phyloP scores from a whole-genome alignment of 345 rosid genomes.

The Diplotaxis tenuifolia region DNA sequence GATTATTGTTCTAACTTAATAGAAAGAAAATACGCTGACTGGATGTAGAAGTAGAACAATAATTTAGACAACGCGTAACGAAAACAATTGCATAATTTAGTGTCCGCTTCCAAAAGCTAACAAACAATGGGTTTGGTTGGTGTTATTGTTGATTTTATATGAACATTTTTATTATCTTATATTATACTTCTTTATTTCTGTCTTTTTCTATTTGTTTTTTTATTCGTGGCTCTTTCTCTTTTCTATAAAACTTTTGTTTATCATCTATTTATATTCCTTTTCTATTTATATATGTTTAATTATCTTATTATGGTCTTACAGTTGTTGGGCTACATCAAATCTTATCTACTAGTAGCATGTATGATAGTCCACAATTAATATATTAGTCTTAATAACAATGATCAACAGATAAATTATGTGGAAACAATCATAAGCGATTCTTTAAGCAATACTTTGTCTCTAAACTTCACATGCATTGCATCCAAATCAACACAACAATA shows the following conservation, averaged over 20 bases:
- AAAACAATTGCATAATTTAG: slow-evolving; percentile 35
- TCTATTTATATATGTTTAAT: neutral
- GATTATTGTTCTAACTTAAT: neutral
- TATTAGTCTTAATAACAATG: neutral
- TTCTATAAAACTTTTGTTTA: neutral
- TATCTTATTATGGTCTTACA: slow-evolving; percentile 4
- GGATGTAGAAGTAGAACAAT: slow-evolving; percentile 28
- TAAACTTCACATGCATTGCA: slow-evolving; percentile 23
- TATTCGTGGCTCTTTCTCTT: neutral
- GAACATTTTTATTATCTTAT: neutral
- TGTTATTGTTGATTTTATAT: neutral
- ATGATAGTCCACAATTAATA: neutral
- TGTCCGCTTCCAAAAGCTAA: slow-evolving; percentile 38
- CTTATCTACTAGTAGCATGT: slow-evolving; percentile 9
- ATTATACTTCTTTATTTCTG: too few relatives aligned
- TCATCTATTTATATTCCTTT: neutral
- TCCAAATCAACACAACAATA: slow-evolving; percentile 11
- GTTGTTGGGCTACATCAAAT: slow-evolving; percentile 33
- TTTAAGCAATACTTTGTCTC: slow-evolving; percentile 11
- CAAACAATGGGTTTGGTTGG: slow-evolving; percentile 20
- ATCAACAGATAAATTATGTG: neutral
- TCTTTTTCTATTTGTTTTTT: neutral
- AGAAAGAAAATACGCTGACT: neutral
- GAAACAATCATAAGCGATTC: neutral
- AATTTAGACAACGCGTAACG: slow-evolving; percentile 26